phyloP scores from a whole-genome alignment of 2,329 filamentous ascomycete genomes.

The Claviceps pusilla region DNA sequence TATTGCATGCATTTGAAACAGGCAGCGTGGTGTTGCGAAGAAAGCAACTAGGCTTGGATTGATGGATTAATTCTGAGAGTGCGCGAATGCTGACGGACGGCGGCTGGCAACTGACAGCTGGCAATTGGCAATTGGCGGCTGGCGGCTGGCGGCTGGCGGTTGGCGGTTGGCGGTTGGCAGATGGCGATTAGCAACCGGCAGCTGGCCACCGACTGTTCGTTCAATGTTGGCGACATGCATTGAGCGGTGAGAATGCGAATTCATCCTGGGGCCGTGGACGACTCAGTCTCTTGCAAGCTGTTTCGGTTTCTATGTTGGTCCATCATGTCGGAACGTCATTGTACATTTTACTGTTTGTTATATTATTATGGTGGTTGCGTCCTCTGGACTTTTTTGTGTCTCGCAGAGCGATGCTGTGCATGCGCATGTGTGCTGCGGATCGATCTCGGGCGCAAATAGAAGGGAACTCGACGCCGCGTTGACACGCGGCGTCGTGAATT shows the following conservation, averaged over 20 bases:
- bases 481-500: neutral
- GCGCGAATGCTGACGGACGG: neutral
- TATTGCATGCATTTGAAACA: neutral
- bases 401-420: neutral
- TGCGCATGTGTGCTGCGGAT: neutral
- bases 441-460: neutral
- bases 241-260: neutral
- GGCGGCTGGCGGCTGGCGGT: neutral
- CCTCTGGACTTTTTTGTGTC: too few relatives aligned
- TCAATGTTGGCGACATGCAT: neutral
- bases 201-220: neutral
- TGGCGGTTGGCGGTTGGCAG: neutral
- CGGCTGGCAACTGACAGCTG: neutral
- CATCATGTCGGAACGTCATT: neutral
- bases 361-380: too few relatives aligned
- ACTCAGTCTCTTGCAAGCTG: neutral
- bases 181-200: neutral
- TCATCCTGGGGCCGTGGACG: neutral
- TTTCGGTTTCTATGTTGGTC: too few relatives aligned
- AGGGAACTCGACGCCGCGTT: neutral
- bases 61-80: neutral
- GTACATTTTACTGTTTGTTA: neutral
- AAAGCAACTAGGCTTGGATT: neutral
- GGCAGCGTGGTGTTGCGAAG: neutral
- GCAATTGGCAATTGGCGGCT: neutral